A percentile compares a stretch with the other conserved stretches of the same genome.
phyloP scores from a whole-genome alignment of 495 filamentous ascomycete species.

The Physcia stellaris region DNA sequence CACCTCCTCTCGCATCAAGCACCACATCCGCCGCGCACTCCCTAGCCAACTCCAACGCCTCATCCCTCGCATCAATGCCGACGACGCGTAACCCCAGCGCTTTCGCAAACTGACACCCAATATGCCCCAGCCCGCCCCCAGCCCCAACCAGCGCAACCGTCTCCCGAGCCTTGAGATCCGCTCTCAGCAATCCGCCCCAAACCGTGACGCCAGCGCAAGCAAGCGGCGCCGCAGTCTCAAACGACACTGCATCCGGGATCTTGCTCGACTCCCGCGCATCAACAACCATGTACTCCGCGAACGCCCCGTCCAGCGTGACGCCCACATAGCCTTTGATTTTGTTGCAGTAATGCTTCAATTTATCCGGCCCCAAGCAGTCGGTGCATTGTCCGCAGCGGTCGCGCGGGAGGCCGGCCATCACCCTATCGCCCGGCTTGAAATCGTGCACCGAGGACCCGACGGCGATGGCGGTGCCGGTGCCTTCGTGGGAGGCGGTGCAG shows the following conservation, averaged over 20 bases:
- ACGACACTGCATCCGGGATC: conserved; percentile 33
- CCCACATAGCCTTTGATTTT: conserved; percentile 25
- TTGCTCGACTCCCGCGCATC: conserved; percentile 29
- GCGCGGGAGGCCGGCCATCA: conserved; percentile 33
- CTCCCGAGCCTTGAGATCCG: conserved; percentile 31
- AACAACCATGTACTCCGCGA: conserved; percentile 37
- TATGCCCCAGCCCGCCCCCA: conserved; percentile 45
- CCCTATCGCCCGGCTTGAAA: conserved; percentile 34
- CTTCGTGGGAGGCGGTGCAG: conserved; percentile 44
- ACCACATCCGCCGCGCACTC: conserved; percentile 34
- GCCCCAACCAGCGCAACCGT: conserved; percentile 38
- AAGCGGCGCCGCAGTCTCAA: conserved; percentile 38
- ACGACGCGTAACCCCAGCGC: conserved; percentile 36
- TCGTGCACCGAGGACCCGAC: conserved; percentile 28
- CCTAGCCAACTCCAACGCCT: conserved; percentile 30
- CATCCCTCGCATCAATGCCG: conserved; percentile 42
- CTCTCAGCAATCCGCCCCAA: conserved; percentile 33
- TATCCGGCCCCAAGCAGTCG: conserved; percentile 32
- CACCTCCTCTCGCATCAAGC: conserved; percentile 34
- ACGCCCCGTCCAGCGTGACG: conserved; percentile 33
- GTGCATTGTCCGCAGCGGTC: conserved; percentile 33
- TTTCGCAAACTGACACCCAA: conserved; percentile 41
- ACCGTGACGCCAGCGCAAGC: conserved; percentile 44
- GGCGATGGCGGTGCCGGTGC: conserved; percentile 38
- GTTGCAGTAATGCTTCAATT: conserved; percentile 32